Evolutionary conservation across 1,284 basidiomycete species (phyloP), one percentile per base, ranked within the genome.

Genomic region (Microbotryomycetes sp.): DNA sequence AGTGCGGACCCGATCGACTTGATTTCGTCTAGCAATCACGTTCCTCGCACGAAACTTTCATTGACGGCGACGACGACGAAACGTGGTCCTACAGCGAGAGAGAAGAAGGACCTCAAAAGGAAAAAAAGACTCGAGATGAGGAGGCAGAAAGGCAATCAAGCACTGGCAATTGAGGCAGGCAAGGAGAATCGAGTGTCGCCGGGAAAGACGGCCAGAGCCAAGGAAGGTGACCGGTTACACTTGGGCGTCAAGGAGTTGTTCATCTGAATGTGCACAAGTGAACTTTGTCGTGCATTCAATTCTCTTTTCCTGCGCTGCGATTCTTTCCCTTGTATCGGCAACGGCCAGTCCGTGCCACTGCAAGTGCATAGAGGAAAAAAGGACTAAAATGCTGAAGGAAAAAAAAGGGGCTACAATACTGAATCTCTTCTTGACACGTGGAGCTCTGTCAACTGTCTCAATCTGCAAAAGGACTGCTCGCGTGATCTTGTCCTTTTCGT

Each of bases 31-130:
- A 13, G 21, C 31, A 11, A 23, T 27, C 16, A 21, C 5, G 5
- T 27, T 0, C 16, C 51, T 5, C 28, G 11, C 9, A 23, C 13
- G 2, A n/a, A 29, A 41, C 11, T 9, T 41, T 11, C 35, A 11
- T 18, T 11, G 11, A 41, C 9, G 9, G 21, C 51, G 18, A 3
- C 45, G 29, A 18, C 51, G 35, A 27, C 47, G 9, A 55, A 52
- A 0, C 48, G 61, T 11, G 61, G 57, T 2, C 61, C 61, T 13
- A 59, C 57, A 2, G 49, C 53, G 0, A 18, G 47, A 2, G 57
- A 65, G 30, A 60, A 60, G 56, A 59, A 66, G 30, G 61, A 63
- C 6, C 5, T 54, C 0, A 54, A 51, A n/a, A 29, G 60, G 29
- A 29, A 23, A n/a, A 45, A 54, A 21, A 18, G 62, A 9, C 26